phyloP scores from a whole-genome alignment of 2,329 filamentous ascomycete genomes.

The Coniella vitis region DNA sequence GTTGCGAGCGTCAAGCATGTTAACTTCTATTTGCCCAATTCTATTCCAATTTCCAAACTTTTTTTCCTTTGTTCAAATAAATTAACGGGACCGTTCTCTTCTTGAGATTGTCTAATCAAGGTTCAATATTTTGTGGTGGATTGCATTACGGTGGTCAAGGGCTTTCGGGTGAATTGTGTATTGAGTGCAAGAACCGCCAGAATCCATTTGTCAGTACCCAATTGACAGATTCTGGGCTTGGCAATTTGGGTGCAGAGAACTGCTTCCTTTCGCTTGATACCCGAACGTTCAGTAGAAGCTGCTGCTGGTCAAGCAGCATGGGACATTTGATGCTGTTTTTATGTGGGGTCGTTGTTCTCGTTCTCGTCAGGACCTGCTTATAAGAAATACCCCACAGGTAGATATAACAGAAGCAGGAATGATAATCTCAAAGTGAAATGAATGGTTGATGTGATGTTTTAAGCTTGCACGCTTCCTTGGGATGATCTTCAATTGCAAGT shows the following conservation, averaged over 20 bases:
- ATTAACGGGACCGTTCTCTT: background rate
- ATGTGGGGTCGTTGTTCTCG: background rate
- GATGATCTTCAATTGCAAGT: too few relatives aligned
- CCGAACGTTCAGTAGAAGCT: slow-evolving; percentile 8
- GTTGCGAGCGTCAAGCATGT: slow-evolving; percentile 3
- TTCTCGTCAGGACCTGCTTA: background rate
- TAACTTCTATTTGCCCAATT: background rate
- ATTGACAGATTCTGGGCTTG: background rate
- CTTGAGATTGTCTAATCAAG: background rate
- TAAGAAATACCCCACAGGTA: too few relatives aligned
- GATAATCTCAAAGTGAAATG: background rate
- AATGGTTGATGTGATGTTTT: slow-evolving; percentile 1
- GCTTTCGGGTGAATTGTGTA: background rate
- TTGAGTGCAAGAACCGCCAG: background rate
- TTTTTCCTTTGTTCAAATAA: background rate
- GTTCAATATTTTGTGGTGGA: background rate
- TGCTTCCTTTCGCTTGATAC: slow-evolving; percentile 6
- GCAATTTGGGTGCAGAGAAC: background rate
- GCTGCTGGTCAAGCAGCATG: slow-evolving; percentile 11
- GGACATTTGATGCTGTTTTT: background rate
- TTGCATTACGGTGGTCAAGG: background rate
- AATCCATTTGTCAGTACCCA: background rate
- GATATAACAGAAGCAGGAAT: too few relatives aligned
- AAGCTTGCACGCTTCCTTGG: too few relatives aligned
- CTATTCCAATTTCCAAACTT: background rate